phyloP scores from a whole-genome alignment of 306 rosid genomes.

The Prunus mira region DNA sequence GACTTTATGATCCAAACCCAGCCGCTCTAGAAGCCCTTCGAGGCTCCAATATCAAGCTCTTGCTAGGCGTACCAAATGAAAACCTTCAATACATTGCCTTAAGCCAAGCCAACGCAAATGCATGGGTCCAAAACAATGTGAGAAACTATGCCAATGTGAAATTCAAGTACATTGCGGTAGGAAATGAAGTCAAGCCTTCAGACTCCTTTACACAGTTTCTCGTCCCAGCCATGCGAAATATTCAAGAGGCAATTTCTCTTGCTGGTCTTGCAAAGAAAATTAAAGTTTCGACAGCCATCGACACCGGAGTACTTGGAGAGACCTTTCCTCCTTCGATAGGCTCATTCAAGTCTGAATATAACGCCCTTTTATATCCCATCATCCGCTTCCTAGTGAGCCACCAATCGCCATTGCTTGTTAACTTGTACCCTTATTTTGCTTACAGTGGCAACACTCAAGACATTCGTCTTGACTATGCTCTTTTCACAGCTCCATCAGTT shows the following conservation, averaged over 20 bases:
- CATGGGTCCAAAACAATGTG: too few relatives aligned
- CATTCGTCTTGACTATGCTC: constrained; percentile 23
- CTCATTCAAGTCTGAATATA: constrained; percentile 1
- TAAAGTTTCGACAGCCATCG: constrained; percentile 31
- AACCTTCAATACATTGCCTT: too few relatives aligned
- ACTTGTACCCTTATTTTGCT: constrained; percentile 20
- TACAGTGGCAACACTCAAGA: not conserved
- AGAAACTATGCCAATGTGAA: too few relatives aligned
- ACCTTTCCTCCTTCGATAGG: constrained; percentile 28
- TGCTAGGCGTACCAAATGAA: too few relatives aligned
- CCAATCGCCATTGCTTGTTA: constrained; percentile 1
- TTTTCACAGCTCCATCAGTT: constrained; percentile 2
- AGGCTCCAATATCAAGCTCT: too few relatives aligned
- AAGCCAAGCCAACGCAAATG: too few relatives aligned
- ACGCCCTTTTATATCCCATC: constrained; percentile 2
- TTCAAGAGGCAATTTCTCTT: constrained; percentile 5
- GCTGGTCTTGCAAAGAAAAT: constrained; percentile 8
- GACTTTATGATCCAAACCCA: too few relatives aligned
- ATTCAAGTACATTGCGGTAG: constrained; percentile 26
- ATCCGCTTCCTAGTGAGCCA: constrained; percentile 1
- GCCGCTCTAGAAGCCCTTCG: too few relatives aligned
- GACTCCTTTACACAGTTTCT: constrained; percentile 2
- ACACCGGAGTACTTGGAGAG: not conserved
- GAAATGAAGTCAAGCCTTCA: constrained; percentile 24
- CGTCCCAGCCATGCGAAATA: constrained; percentile 24